A percentile compares a stretch with the other conserved stretches of the same genome.
These are phyloP conservation scores for Davidsoniella virescens DNA, from an alignment of 2,329 filamentous ascomycete species.

Conservation along the genomic window DNA sequence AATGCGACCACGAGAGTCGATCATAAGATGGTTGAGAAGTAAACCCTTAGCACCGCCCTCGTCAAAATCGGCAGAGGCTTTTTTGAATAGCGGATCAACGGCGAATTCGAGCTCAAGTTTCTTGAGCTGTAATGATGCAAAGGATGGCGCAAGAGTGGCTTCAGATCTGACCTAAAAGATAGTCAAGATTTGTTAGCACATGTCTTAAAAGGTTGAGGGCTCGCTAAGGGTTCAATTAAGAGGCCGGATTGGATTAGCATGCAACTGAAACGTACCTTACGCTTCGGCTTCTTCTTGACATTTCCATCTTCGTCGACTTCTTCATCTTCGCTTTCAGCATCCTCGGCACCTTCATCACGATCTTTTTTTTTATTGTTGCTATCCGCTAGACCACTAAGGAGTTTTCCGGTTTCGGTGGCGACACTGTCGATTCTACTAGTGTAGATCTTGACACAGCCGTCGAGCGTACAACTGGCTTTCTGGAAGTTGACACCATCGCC, in stretches of 20 bases:
- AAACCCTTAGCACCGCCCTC: conserved; percentile 94
- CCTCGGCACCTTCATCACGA: conserved; percentile 44
- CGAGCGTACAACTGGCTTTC: conserved; percentile 90
- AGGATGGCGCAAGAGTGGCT: conserved; percentile 79
- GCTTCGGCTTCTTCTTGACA: conserved; percentile 50
- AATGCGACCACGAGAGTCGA: conserved; percentile 79
- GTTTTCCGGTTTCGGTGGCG: conserved; percentile 88
- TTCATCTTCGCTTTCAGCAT: conserved; percentile 36
- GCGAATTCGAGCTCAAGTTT: conserved; percentile 96
- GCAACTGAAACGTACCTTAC: conserved; percentile 35
- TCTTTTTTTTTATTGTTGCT: conserved; percentile 62
- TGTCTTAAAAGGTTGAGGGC: not conserved
- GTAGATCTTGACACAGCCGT: conserved; percentile 98
- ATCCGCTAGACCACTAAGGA: conserved; percentile 84
- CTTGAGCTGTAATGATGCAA: conserved; percentile 78
- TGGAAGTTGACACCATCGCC: conserved; percentile 97
- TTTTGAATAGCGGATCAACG: conserved; percentile 97
- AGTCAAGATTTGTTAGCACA: conserved; percentile 5
- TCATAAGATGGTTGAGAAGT: conserved; percentile 88
- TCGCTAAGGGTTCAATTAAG: too few species aligned
- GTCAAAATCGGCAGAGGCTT: conserved; percentile 94
- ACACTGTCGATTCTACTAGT: conserved; percentile 97
- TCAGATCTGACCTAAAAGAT: conserved; percentile 57
- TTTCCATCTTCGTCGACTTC: conserved; percentile 47
- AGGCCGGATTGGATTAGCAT: too few species aligned